phyloP scores from a whole-genome alignment of 306 rosid species.

The Boehmeria nivea region DNA sequence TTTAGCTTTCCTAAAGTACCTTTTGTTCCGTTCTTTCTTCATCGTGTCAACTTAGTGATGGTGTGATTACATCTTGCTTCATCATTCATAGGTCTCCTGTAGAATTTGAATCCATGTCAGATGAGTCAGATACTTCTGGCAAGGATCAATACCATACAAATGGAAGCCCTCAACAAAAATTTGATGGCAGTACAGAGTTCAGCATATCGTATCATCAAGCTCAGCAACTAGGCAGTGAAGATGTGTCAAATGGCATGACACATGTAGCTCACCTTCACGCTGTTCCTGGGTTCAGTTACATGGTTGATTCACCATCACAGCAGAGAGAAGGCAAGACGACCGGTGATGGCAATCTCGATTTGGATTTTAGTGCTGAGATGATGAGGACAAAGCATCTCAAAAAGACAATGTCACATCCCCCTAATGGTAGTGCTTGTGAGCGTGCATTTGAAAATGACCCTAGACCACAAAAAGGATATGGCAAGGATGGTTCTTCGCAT shows the following conservation, averaged over 20 bases:
- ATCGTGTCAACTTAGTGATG: constrained; percentile 12
- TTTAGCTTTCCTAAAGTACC: neutral
- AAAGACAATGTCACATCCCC: constrained; percentile 29
- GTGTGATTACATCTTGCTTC: constrained; percentile 26
- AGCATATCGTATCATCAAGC: constrained; percentile 54
- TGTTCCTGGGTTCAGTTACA: constrained; percentile 44
- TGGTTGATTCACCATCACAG: constrained; percentile 34
- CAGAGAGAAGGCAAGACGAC: constrained; percentile 28
- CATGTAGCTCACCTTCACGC: constrained; percentile 34
- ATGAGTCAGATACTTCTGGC: constrained; percentile 51
- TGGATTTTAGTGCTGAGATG: constrained; percentile 39
- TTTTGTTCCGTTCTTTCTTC: neutral
- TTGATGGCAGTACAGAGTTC: constrained; percentile 55
- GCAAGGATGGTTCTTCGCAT: constrained; percentile 34
- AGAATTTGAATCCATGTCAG: constrained; percentile 60
- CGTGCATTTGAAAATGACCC: constrained; percentile 32
- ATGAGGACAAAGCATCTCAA: constrained; percentile 39
- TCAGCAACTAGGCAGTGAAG: constrained; percentile 27
- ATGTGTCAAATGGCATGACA: constrained; percentile 32
- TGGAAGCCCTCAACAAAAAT: constrained; percentile 42
- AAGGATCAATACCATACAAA: constrained; percentile 39
- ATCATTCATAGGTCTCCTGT: constrained; percentile 62
- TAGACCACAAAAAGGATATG: constrained; percentile 32
- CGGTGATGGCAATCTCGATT: constrained; percentile 49
- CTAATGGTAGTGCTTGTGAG: constrained; percentile 30